These are phyloP conservation scores for Syzygium oleosum DNA, from an alignment of 345 rosid genomes.

Conservation along the genomic window DNA sequence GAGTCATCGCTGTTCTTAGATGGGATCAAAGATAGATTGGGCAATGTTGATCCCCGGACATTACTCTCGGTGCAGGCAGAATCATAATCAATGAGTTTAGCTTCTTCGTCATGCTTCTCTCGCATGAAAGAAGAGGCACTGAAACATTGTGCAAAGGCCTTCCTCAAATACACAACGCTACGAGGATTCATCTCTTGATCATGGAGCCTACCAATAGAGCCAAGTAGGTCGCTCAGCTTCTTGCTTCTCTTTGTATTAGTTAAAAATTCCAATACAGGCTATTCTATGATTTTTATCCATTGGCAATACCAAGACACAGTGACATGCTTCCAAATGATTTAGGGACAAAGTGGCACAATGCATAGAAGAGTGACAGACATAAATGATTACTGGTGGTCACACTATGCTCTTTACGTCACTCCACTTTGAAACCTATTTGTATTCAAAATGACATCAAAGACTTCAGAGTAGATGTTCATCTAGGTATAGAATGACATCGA, in stretches of 20 bases:
- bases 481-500: background rate
- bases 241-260: background rate
- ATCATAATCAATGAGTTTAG: constrained; percentile 2
- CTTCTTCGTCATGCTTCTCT: constrained; percentile 21
- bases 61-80: background rate
- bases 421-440: background rate
- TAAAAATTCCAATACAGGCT: background rate
- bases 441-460: background rate
- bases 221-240: background rate
- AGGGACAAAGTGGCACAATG: background rate
- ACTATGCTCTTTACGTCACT: background rate
- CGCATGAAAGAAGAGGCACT: constrained; percentile 42
- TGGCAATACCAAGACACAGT: background rate
- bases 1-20: constrained; percentile 36
- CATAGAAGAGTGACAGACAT: background rate
- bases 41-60: constrained; percentile 13
- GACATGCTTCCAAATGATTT: background rate
- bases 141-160: constrained; percentile 39
- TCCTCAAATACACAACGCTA: constrained; percentile 21
- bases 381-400: background rate
- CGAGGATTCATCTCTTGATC: constrained; percentile 38
- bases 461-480: background rate
- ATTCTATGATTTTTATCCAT: background rate
- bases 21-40: constrained; percentile 41
- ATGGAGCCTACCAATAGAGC: constrained; percentile 38